Base-by-base conservation (phyloP, 345 rosid genomes). In the Acer negundo region DNA sequence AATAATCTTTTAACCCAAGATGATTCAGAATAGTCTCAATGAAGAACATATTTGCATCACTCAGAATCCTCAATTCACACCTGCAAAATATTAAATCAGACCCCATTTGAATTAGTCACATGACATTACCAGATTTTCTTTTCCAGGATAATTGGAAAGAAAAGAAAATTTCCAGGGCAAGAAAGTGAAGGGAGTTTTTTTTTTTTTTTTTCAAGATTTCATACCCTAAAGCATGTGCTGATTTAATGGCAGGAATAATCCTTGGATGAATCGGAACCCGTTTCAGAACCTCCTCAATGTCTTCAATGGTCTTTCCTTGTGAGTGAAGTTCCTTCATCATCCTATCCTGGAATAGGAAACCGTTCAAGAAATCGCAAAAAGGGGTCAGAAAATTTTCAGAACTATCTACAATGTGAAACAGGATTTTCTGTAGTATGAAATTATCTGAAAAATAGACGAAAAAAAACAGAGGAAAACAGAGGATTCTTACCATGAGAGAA, bases 221-320 rank as follows among this genome's bases (percentile, higher is more conserved):
- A 12, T 86, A 92, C 97, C 98, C 97, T 69, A 87, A 80, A 80
- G 92, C 93, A 85, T 87, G 89, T 35, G 94, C 93, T 1, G 95
- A 76, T 88, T 91, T 90, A 38, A 93, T 87, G 16, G 97, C 95
- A 0, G 94, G 83, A 38, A 89, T 80, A 15, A 91, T 70, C 69
- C 91, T 80, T 12, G 97, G 94, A 86, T 90, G 97, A 35, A 95
- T 77, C 0, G 92, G 98, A 62, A 69, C 38, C 31, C 85, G 82
- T 46, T 79, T 84, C 62, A 93, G 80, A 70, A 85, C 93, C 40
- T 85, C 86, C 1, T 49, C 87, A 75, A 93, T 88, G 82, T 90
- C 92, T 3, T 89, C 86, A 40, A 91, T 81, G 42, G 91, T 85
- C 65, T 75, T 90, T 7, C 97, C 97, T 26, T 83, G 82, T 11